Conservation (phyloP, 257 asterid genomes). For the Cinchona pubescens region DNA sequence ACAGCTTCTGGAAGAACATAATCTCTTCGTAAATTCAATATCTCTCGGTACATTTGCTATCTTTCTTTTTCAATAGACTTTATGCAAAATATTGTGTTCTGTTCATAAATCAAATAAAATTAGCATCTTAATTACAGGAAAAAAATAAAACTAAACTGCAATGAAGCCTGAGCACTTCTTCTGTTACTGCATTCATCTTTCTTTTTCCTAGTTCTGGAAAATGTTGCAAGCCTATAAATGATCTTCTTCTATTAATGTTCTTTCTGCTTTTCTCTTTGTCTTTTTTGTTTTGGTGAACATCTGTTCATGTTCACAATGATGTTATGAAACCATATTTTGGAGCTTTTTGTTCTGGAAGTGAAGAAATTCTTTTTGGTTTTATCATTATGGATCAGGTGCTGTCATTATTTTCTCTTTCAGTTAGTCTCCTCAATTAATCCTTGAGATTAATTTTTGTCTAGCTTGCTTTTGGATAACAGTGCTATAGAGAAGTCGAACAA, state of each 20-base stretch:
- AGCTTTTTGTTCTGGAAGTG: too few species aligned
- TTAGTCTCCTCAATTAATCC: background rate
- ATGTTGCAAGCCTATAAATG: too few species aligned
- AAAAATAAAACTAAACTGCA: background rate
- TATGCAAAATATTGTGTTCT: background rate
- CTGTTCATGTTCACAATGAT: background rate
- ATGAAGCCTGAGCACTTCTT: background rate
- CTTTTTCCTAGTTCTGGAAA: background rate
- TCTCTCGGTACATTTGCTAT: background rate
- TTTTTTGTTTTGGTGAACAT: background rate
- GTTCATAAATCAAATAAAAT: background rate
- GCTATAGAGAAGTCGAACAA: slow-evolving; percentile 63
- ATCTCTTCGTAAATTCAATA: background rate
- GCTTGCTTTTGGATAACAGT: slow-evolving; percentile 41
- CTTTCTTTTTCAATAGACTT: background rate
- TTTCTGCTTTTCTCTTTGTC: background rate
- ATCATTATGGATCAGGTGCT: background rate
- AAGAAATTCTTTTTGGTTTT: too few species aligned
- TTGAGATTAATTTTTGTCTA: slow-evolving; percentile 8
- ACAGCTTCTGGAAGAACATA: too few species aligned
- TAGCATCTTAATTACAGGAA: background rate
- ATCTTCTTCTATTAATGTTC: background rate
- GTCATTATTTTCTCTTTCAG: background rate
- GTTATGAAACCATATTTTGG: background rate
- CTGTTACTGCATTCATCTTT: too few species aligned